Evolutionary conservation across 2,329 filamentous ascomycete genomes (phyloP).

Genomic region (Penicillium sp.): DNA sequence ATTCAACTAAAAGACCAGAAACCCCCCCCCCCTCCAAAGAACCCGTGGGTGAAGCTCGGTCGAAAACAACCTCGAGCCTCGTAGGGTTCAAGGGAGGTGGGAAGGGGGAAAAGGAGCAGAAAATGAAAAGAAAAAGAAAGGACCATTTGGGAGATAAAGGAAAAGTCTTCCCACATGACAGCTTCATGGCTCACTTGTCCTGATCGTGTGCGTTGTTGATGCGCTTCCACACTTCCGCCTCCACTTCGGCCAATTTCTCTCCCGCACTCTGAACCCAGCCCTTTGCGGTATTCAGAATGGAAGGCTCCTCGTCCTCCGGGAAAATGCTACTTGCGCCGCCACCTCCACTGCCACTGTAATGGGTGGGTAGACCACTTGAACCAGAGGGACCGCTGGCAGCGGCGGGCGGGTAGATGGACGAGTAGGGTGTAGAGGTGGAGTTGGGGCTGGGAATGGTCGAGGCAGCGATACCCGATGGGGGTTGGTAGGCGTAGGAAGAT

Average conservation of each 20-base stretch:
- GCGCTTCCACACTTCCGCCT: conserved; percentile 44
- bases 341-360: conserved; percentile 9
- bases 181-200: conserved; percentile 7
- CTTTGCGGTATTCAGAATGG: conserved; percentile 36
- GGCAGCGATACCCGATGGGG: conserved; percentile 4
- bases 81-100: too few species aligned
- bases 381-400: conserved; percentile 3
- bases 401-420: conserved; percentile 22
- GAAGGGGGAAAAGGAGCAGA: too few species aligned
- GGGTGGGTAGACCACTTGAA: conserved; percentile 13
- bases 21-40: too few species aligned
- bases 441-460: conserved; percentile 10
- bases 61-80: not conserved
- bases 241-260: conserved; percentile 39
- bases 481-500: conserved; percentile 14
- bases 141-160: too few species aligned
- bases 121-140: too few species aligned
- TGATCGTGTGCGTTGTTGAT: conserved; percentile 38
- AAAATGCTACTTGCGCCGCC: conserved; percentile 16
- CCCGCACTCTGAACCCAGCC: conserved; percentile 39
- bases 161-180: not conserved
- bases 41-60: too few species aligned
- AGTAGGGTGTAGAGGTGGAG: conserved; percentile 23
- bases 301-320: conserved; percentile 28
- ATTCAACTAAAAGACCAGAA: too few species aligned